These are phyloP conservation scores for Penicillium atrosanguineum DNA, from an alignment of 495 filamentous ascomycete genomes.

Conservation along the genomic window DNA sequence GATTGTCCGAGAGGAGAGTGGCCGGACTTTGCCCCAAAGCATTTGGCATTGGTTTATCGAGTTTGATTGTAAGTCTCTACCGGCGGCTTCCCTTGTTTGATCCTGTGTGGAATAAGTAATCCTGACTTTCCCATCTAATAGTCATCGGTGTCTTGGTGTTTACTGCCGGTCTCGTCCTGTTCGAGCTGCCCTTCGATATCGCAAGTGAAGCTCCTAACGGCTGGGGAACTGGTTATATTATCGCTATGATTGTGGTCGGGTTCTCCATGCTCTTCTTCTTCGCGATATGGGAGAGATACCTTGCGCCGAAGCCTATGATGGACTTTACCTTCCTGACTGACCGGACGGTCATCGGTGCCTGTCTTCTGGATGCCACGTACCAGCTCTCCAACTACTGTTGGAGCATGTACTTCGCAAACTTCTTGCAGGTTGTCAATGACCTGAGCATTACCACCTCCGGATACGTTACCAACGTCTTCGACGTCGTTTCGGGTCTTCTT, in stretches of 20 bases:
- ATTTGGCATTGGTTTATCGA: slow-evolving; percentile 52
- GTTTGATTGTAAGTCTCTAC: slow-evolving; percentile 46
- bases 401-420: slow-evolving; percentile 64
- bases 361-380: slow-evolving; percentile 50
- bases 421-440: slow-evolving; percentile 71
- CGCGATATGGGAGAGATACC: slow-evolving; percentile 49
- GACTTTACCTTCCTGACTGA: slow-evolving; percentile 53
- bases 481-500: slow-evolving; percentile 46
- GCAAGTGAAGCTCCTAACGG: slow-evolving; percentile 36
- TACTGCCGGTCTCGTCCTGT: slow-evolving; percentile 52
- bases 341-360: slow-evolving; percentile 61
- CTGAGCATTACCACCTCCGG: slow-evolving; percentile 42
- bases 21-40: slow-evolving; percentile 37
- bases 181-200: slow-evolving; percentile 59
- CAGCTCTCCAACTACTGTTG: slow-evolving; percentile 51
- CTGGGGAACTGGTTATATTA: slow-evolving; percentile 50
- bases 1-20: slow-evolving; percentile 29
- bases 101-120: background rate
- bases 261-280: slow-evolving; percentile 51
- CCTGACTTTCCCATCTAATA: slow-evolving; percentile 7
- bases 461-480: slow-evolving; percentile 49
- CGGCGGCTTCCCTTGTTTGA: background rate
- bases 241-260: slow-evolving; percentile 55
- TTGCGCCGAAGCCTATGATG: slow-evolving; percentile 54
- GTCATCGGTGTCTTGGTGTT: slow-evolving; percentile 55